These are phyloP conservation scores for Austroboletus eburneus DNA, from an alignment of 768 basidiomycete genomes.

Conservation along the genomic window DNA sequence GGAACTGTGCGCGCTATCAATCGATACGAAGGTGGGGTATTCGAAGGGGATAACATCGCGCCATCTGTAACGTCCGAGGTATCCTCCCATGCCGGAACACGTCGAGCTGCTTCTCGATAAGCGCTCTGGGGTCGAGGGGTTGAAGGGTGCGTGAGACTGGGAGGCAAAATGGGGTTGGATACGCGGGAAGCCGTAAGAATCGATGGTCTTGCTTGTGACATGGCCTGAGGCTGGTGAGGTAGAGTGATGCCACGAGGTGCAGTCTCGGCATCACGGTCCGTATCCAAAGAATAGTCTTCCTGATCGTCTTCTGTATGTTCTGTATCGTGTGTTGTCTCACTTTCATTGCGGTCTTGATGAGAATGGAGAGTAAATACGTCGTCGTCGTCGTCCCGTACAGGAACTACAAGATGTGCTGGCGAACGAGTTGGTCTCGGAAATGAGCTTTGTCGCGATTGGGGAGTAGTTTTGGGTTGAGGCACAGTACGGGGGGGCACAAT, in stretches of 20 bases:
- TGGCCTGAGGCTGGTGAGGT: constrained; percentile 7
- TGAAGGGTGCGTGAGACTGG: constrained; percentile 23
- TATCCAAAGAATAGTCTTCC: constrained; percentile 12
- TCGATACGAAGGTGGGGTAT: constrained; percentile 48
- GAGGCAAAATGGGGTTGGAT: constrained; percentile 25
- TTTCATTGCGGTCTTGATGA: constrained; percentile 36
- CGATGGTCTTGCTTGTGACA: constrained; percentile 9
- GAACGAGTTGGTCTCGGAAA: constrained; percentile 22
- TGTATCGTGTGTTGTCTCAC: constrained; percentile 14
- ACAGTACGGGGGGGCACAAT: constrained; percentile 11
- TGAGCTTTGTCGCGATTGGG: constrained; percentile 13
- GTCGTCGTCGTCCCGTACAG: constrained; percentile 35
- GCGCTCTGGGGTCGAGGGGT: constrained; percentile 28
- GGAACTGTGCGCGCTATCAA: constrained; percentile 34
- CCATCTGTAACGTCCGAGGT: constrained; percentile 36
- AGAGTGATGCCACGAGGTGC: constrained; percentile 3
- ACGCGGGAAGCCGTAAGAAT: constrained; percentile 9
- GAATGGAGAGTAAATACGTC: constrained; percentile 43
- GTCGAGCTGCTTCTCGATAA: constrained; percentile 9
- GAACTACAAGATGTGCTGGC: constrained; percentile 20
- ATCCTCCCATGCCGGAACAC: constrained; percentile 32
- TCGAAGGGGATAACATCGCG: constrained; percentile 32
- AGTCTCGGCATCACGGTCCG: constrained; percentile 22
- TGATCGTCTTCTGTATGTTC: constrained; percentile 13
- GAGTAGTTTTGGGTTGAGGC: constrained; percentile 15